Evolutionary conservation across 495 filamentous ascomycete species (phyloP).

Genomic region (Penicillium desertorum): DNA sequence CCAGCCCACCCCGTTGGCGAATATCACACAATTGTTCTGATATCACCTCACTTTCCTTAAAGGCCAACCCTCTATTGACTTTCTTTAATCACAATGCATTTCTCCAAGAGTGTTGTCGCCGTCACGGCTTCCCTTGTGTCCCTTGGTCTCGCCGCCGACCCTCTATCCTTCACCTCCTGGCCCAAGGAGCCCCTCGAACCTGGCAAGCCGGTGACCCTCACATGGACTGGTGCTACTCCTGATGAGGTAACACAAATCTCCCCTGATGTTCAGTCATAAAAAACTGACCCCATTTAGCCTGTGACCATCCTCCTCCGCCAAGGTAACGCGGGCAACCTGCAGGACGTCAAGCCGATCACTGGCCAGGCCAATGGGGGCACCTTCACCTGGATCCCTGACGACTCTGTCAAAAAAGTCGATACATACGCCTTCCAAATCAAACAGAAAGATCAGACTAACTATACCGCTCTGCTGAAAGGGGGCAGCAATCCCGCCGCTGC

Average conservation of each 20-base stretch:
- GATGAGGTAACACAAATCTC: slow-evolving; percentile 13
- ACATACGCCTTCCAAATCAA: slow-evolving; percentile 51
- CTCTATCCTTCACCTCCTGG: slow-evolving; percentile 45
- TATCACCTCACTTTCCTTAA: slow-evolving; percentile 23
- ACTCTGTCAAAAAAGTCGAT: slow-evolving; percentile 34
- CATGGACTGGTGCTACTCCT: slow-evolving; percentile 41
- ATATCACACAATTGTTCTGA: not conserved
- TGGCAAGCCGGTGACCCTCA: slow-evolving; percentile 41
- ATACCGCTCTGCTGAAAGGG: slow-evolving; percentile 41
- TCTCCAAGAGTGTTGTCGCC: slow-evolving; percentile 34
- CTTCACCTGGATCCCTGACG: slow-evolving; percentile 45
- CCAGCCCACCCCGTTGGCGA: not conserved
- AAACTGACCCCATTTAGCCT: slow-evolving; percentile 26
- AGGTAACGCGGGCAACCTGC: slow-evolving; percentile 39
- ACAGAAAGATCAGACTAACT: slow-evolving; percentile 45
- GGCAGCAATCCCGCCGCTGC: slow-evolving; percentile 25
- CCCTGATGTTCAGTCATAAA: not conserved
- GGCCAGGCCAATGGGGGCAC: slow-evolving; percentile 34
- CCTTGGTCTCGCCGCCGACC: slow-evolving; percentile 32
- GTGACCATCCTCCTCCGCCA: slow-evolving; percentile 48
- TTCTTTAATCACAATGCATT: slow-evolving; percentile 21
- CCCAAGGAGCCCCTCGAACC: slow-evolving; percentile 38
- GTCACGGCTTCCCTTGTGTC: slow-evolving; percentile 31
- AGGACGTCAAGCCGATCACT: slow-evolving; percentile 43
- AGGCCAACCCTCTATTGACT: slow-evolving; percentile 8